phyloP scores from a whole-genome alignment of 345 rosid genomes.

The Camelina hispida region DNA sequence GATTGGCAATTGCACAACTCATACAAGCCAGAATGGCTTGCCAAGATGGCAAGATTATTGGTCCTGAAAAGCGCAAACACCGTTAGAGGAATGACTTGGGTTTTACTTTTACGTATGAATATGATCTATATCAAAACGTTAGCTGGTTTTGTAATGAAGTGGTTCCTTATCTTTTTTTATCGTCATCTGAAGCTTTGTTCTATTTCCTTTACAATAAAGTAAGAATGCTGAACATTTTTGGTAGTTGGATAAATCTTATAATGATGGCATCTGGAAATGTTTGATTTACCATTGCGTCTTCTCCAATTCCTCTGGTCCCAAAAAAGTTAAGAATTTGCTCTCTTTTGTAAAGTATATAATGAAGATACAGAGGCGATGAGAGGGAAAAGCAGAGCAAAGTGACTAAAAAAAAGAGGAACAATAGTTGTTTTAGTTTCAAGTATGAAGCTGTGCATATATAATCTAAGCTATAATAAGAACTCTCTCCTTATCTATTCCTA shows the following conservation, averaged over 20 bases:
- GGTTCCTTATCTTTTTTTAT: background rate
- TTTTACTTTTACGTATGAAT: background rate
- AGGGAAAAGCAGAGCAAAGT: background rate
- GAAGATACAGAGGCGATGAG: background rate
- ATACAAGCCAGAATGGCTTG: background rate
- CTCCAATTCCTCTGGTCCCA: background rate
- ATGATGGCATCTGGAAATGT: too few relatives aligned
- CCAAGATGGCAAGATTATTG: background rate
- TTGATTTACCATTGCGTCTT: background rate
- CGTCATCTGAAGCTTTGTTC: background rate
- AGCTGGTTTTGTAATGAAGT: background rate
- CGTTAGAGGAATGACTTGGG: background rate
- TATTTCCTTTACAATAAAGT: too few relatives aligned
- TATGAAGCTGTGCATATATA: background rate
- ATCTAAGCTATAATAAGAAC: slow-evolving; percentile 15
- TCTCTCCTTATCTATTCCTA: slow-evolving; percentile 18
- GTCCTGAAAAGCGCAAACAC: background rate
- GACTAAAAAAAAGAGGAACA: background rate
- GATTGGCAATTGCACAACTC: slow-evolving; percentile 24
- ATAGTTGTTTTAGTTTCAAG: slow-evolving; percentile 5
- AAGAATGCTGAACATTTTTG: too few relatives aligned
- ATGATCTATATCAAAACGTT: background rate
- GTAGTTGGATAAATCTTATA: too few relatives aligned
- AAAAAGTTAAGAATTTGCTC: background rate
- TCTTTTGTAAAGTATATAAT: background rate